phyloP scores from a whole-genome alignment of 2,329 filamentous ascomycete species.

The Fusarium temperatum region DNA sequence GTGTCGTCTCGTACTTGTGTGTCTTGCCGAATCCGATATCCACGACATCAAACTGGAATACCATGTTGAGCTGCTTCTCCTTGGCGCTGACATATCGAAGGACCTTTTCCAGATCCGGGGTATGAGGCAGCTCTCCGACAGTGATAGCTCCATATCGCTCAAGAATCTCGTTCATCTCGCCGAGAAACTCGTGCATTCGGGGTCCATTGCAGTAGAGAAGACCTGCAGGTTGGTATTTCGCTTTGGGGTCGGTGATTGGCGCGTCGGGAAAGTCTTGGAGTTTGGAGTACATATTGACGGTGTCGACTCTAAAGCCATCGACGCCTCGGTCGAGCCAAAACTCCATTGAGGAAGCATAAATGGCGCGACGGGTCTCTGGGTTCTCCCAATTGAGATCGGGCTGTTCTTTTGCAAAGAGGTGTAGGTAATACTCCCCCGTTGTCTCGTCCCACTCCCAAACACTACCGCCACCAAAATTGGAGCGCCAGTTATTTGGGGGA shows the following conservation, averaged over 20 bases:
- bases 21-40: conserved; percentile 64
- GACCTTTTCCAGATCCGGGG: conserved; percentile 65
- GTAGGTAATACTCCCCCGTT: conserved; percentile 80
- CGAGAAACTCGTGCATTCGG: conserved; percentile 72
- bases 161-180: conserved; percentile 71
- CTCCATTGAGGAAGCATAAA: conserved; percentile 75
- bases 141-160: conserved; percentile 72
- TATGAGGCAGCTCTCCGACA: conserved; percentile 74
- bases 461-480: conserved; percentile 66
- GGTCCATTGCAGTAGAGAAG: conserved; percentile 74
- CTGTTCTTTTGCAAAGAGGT: conserved; percentile 78
- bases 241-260: conserved; percentile 58
- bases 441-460: conserved; percentile 77
- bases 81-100: conserved; percentile 67
- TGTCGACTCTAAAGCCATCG: conserved; percentile 78
- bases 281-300: conserved; percentile 78
- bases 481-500: conserved; percentile 80
- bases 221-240: conserved; percentile 61
- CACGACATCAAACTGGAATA: conserved; percentile 74
- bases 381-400: conserved; percentile 91
- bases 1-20: conserved; percentile 61
- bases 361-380: conserved; percentile 70
- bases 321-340: conserved; percentile 83
- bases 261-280: conserved; percentile 66
- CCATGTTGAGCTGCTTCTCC: conserved; percentile 72